Evolutionary conservation across 108 stramenopile genomes (phyloP), one percentile per base, ranked within the genome.

Genomic region (Discostella pseudostelligera): DNA sequence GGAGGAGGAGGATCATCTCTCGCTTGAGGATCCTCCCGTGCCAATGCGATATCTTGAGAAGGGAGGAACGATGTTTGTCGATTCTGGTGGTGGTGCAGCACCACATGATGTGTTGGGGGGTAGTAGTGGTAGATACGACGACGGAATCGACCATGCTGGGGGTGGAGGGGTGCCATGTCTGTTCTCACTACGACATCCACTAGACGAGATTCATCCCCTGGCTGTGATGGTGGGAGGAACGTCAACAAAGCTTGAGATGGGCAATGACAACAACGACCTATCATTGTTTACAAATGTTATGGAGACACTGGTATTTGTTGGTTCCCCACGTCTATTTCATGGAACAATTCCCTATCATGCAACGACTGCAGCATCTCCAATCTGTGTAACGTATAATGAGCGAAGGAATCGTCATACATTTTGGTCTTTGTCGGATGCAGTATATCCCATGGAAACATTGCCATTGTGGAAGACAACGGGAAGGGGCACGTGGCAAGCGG

Each of bases 171-270:
- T 87, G 20, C 87, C 89, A 10, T 81, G 74, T 39, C 59, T 90
- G 20, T 94, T 87, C 70, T 79, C 93, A n/a, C 60, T 91, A 22
- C 49, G 70, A 22, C 90, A 92, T 70, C 90, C 90, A 22, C 81
- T 89, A 19, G 83, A 89, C 45, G 89, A 91, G 46, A 73, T 90
- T 26, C 61, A 84, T 35, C 93, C 93, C 0, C 62, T 78, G 25
- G 72, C 72, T 26, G 19, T 51, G 19, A 21, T 35, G 16, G 11
- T 59, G 32, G 40, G 44, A 54, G 20, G 45, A 43, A 10, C 39
- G 70, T n/a, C 50, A 65, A 29, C 13, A 68, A 26, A 47, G 17
- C 17, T 43, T 28, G 35, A 45, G 2, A 26, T 19, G 14, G 59
- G 44, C 32, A 37, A 28, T 43, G 32, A 44, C 28, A 26, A 21